These are phyloP conservation scores for Tuber umbilicatum DNA, from an alignment of 495 filamentous ascomycete genomes.

Conservation along the genomic window DNA sequence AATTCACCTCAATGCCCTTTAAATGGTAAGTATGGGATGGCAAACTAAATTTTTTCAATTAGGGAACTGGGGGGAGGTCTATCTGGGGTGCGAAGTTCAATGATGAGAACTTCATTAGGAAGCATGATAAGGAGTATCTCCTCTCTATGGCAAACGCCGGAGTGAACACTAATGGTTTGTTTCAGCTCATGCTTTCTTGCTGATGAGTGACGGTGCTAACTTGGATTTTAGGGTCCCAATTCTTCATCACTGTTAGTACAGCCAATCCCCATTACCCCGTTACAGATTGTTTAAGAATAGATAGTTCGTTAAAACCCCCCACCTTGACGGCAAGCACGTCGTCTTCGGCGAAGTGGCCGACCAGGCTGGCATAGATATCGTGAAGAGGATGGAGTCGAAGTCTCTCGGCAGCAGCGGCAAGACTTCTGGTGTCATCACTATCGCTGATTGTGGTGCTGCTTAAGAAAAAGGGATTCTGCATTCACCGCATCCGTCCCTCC, in stretches of 20 bases:
- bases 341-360: constrained; percentile 76
- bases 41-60: constrained; percentile 28
- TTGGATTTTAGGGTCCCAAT: constrained; percentile 19
- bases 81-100: constrained; percentile 82
- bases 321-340: constrained; percentile 73
- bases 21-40: constrained; percentile 35
- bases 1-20: constrained; percentile 46
- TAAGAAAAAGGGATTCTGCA: not conserved
- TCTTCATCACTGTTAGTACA: constrained; percentile 47
- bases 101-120: constrained; percentile 69
- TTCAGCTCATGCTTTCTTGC: not conserved
- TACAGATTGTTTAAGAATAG: constrained; percentile 47
- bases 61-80: constrained; percentile 80
- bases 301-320: constrained; percentile 56
- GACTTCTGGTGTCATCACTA: constrained; percentile 31
- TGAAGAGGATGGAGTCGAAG: constrained; percentile 61
- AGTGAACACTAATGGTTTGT: constrained; percentile 55
- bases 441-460: constrained; percentile 13
- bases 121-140: constrained; percentile 58
- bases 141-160: constrained; percentile 83
- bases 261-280: constrained; percentile 69
- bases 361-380: constrained; percentile 54
- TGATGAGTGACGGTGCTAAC: constrained; percentile 5
- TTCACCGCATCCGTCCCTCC: not conserved
- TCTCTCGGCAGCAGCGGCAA: constrained; percentile 34